Percentiles rank a stretch among this genome's conserved stretches.
Conservation (phyloP, 345 rosid species). For the Clausena lansium region DNA sequence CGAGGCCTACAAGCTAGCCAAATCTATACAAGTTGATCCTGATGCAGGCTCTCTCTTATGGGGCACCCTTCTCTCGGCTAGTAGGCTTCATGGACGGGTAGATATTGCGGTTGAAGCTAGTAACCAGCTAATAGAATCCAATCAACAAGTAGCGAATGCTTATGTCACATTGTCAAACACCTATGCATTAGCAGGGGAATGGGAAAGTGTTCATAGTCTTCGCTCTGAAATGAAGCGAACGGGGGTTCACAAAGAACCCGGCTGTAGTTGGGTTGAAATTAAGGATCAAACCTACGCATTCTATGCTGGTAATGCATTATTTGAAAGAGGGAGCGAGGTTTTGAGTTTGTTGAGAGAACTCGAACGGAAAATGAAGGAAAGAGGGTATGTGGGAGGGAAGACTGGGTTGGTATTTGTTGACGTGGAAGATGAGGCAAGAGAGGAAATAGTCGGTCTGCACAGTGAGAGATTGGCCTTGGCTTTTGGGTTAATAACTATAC, state of each 20-base stretch:
- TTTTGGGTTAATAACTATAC: conserved; percentile 48
- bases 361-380: conserved; percentile 56
- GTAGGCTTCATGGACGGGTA: conserved; percentile 69
- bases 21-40: conserved; percentile 35
- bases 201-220: conserved; percentile 54
- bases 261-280: conserved; percentile 80
- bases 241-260: conserved; percentile 67
- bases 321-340: conserved; percentile 41
- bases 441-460: conserved; percentile 54
- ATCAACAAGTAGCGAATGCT: conserved; percentile 64
- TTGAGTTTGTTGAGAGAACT: conserved; percentile 47
- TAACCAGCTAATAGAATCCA: conserved; percentile 44
- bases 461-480: conserved; percentile 76
- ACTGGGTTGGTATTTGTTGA: conserved; percentile 50
- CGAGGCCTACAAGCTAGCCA: conserved; percentile 62
- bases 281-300: conserved; percentile 44
- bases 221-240: conserved; percentile 58
- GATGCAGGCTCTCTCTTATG: conserved; percentile 62
- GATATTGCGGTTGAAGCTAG: conserved; percentile 67
- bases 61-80: conserved; percentile 74
- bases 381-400: conserved; percentile 44
- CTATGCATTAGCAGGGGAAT: conserved; percentile 55
- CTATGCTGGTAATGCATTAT: conserved; percentile 53
- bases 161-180: conserved; percentile 70
- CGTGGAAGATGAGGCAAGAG: conserved; percentile 64